Evolutionary conservation across 208 protist species (phyloP), one percentile per base, ranked within the genome.

Genomic region (Trypanosoma theileri): DNA sequence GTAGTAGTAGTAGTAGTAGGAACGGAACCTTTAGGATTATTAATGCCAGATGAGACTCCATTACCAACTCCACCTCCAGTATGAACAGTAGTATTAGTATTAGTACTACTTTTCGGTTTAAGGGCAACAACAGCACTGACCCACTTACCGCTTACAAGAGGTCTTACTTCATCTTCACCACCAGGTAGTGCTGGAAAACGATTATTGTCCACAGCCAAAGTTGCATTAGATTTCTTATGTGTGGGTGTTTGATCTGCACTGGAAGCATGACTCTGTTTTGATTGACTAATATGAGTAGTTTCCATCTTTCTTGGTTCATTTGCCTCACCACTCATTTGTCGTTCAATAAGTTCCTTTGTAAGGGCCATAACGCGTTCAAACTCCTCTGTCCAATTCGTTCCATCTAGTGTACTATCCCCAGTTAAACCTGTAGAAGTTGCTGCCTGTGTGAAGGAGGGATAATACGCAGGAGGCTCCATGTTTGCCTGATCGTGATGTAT

Each of bases 301-400:
- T 66, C 73, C 24, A 35, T 44, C 11, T 31, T 71, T 40, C 41
- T 67, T 3, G 68, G 40, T 10, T 16, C 74, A n/a, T 84, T 75
- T n/a, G 59, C 54, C 40, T 73, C 75, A 19, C 70, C 74, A 59
- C 71, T 73, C 14, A 86, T 68, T 67, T 94, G 88, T 40, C 75
- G 70, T 21, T 88, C 74, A 52, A 94, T 84, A 56, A 90, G 61
- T 58, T 90, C 71, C 17, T 71, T 76, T 14, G 88, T 94, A 46
- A 91, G 75, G 35, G 73, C 69, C 88, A 94, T 89, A 48, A 94
- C 75, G 31, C 82, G 71, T 56, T 82, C 72, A 60, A 88, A 94
- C 73, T 91, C 85, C 14, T 82, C 82, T 9, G 63, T 66, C 88
- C 88, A 94, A 65, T 94, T 81, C 24, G 87, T 31, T 46, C 74